Percentiles rank a stretch among this genome's conserved stretches.
Conservation (phyloP, 139 green algal genomes). For the Micromonas commoda region DNA sequence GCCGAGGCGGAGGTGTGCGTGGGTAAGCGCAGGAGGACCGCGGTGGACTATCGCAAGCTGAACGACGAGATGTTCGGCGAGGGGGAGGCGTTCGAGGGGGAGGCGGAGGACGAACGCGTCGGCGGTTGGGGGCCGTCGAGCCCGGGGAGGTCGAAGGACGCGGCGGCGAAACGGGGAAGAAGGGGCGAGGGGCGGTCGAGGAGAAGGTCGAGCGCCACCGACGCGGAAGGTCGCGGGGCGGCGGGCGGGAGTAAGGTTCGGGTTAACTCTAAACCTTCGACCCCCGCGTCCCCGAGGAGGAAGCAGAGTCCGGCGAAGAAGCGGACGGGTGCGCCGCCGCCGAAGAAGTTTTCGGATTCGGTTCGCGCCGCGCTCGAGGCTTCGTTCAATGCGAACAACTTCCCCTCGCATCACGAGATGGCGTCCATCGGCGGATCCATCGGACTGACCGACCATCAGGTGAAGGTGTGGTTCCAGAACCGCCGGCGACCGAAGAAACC, state of each 20-base stretch:
- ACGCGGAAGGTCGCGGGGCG: not conserved
- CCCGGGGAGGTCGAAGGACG: not conserved
- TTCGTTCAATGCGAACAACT: not conserved
- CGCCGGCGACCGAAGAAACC: not conserved
- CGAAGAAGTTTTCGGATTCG: too few species aligned
- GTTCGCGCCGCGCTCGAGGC: not conserved
- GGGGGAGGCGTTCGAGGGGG: constrained; percentile 25
- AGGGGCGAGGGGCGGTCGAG: not conserved
- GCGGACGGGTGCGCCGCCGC: too few species aligned
- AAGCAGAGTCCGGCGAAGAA: too few species aligned
- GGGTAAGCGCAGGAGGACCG: constrained; percentile 21
- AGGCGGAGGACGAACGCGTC: not conserved
- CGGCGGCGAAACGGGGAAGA: not conserved
- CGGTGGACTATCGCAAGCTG: constrained; percentile 32
- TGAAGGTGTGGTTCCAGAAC: constrained; percentile 18
- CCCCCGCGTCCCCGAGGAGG: not conserved
- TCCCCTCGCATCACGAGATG: not conserved
- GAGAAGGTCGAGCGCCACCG: not conserved
- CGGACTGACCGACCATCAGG: not conserved
- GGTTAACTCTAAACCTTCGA: not conserved
- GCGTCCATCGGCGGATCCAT: not conserved
- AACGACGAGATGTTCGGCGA: constrained; percentile 33
- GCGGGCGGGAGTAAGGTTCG: not conserved
- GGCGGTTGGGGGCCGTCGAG: not conserved
- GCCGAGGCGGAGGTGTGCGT: constrained; percentile 13